Percentiles rank a stretch among this genome's conserved stretches.
These are phyloP conservation scores for Forsythia suspensa DNA, from an alignment of 257 asterid genomes.

Conservation along the genomic window DNA sequence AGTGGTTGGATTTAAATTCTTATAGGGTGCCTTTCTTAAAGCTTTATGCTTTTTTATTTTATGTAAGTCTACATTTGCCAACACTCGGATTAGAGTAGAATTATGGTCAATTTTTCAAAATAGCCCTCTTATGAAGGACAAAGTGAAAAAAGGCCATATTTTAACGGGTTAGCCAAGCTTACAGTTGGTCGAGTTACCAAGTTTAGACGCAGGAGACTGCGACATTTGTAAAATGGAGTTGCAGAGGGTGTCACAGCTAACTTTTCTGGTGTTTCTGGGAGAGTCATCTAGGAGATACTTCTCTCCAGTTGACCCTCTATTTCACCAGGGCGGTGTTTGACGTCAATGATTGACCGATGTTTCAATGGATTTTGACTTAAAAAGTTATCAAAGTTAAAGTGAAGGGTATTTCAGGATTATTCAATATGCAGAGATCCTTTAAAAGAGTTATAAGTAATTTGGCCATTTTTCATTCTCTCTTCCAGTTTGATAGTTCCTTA, in stretches of 20 bases:
- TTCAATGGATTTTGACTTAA: slow-evolving; percentile 8
- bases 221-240: background rate
- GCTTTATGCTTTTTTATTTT: background rate
- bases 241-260: background rate
- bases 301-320: background rate
- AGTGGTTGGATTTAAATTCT: background rate
- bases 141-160: background rate
- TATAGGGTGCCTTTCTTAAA: too few relatives aligned
- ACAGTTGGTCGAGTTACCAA: background rate
- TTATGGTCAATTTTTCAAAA: background rate
- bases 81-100: background rate
- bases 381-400: background rate
- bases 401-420: background rate
- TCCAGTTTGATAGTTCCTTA: background rate
- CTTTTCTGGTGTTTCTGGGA: background rate
- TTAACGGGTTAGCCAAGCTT: background rate
- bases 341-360: background rate
- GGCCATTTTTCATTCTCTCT: background rate
- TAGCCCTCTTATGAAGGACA: background rate
- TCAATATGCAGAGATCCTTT: background rate
- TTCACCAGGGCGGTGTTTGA: background rate
- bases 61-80: background rate
- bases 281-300: background rate
- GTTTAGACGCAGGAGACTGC: background rate
- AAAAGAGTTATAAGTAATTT: background rate